Evolutionary conservation across 192 early-diverging fungal genomes (phyloP).

Genomic region (Umbelopsis ramanniana): DNA sequence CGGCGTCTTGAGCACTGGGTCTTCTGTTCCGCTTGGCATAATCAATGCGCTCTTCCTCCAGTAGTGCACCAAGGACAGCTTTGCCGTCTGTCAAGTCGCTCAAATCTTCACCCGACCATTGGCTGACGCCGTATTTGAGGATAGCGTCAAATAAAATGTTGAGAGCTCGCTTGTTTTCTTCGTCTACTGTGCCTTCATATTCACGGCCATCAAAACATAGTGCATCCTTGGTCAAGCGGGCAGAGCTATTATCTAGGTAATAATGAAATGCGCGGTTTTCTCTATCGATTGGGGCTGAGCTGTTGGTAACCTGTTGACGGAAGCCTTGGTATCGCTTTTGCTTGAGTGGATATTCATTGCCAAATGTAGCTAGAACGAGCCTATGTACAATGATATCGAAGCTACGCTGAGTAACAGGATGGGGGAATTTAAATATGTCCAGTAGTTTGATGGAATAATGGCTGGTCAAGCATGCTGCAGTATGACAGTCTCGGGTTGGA

Average conservation of each 20-base stretch:
- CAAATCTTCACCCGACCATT: background rate
- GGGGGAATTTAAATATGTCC: background rate
- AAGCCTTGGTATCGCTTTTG: background rate
- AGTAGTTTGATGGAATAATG: background rate
- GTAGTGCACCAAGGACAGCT: background rate
- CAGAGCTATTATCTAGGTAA: background rate
- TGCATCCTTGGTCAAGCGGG: slow-evolving; percentile 6
- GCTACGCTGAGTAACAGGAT: slow-evolving; percentile 7
- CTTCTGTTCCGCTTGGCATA: background rate
- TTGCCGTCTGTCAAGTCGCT: background rate
- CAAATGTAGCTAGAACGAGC: slow-evolving; percentile 8
- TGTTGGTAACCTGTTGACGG: slow-evolving; percentile 7
- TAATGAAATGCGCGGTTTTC: slow-evolving; percentile 16
- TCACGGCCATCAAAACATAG: slow-evolving; percentile 13
- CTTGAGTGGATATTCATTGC: slow-evolving; percentile 20
- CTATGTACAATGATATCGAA: slow-evolving; percentile 14
- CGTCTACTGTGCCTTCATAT: slow-evolving; percentile 2
- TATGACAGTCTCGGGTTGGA: background rate
- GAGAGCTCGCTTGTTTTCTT: slow-evolving; percentile 3
- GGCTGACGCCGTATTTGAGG: background rate
- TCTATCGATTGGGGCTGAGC: background rate
- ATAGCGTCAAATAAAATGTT: slow-evolving; percentile 11
- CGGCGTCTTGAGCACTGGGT: background rate
- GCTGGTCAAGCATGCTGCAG: background rate
- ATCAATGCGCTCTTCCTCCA: background rate